phyloP scores from a whole-genome alignment of 1,284 basidiomycete species.

The Anthracocystis panici-leucophaei region DNA sequence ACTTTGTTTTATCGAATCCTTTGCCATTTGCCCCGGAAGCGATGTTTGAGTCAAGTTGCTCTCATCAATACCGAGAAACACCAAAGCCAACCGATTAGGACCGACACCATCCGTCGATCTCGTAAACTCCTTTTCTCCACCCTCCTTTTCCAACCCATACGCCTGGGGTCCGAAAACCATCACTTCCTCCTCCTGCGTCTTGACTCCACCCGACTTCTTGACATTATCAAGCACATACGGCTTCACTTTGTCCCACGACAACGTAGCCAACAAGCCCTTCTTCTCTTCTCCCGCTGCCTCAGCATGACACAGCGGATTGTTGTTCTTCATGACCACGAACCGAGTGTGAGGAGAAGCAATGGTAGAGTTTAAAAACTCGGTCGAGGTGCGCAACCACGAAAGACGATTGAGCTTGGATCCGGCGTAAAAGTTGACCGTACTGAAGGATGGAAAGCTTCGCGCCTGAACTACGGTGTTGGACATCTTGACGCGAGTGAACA shows the following conservation, averaged over 20 bases:
- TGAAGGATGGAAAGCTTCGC: conserved; percentile 37
- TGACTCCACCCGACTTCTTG: conserved; percentile 28
- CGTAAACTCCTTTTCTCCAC: conserved; percentile 34
- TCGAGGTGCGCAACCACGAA: conserved; percentile 66
- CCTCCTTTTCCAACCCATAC: conserved; percentile 38
- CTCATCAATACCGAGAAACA: conserved; percentile 65
- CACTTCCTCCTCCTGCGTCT: conserved; percentile 6
- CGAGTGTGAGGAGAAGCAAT: conserved; percentile 59
- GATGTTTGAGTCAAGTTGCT: conserved; percentile 13
- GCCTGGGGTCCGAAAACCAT: conserved; percentile 60
- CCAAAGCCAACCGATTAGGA: conserved; percentile 52
- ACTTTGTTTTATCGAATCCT: conserved; percentile 7
- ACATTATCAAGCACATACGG: conserved; percentile 48
- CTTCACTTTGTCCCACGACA: conserved; percentile 67
- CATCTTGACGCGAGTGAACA: conserved; percentile 9
- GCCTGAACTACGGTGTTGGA: conserved; percentile 4
- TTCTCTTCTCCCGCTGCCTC: conserved; percentile 10
- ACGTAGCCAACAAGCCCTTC: conserved; percentile 52
- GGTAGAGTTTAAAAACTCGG: conserved; percentile 68
- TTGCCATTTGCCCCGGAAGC: conserved; percentile 48
- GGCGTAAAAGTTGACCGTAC: conserved; percentile 64
- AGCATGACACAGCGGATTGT: conserved; percentile 66
- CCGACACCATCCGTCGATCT: conserved; percentile 53
- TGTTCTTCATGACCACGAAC: conserved; percentile 66
- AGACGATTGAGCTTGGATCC: conserved; percentile 64